Base-by-base conservation (phyloP, 2,329 filamentous ascomycete genomes). In the Fusarium sp. region DNA sequence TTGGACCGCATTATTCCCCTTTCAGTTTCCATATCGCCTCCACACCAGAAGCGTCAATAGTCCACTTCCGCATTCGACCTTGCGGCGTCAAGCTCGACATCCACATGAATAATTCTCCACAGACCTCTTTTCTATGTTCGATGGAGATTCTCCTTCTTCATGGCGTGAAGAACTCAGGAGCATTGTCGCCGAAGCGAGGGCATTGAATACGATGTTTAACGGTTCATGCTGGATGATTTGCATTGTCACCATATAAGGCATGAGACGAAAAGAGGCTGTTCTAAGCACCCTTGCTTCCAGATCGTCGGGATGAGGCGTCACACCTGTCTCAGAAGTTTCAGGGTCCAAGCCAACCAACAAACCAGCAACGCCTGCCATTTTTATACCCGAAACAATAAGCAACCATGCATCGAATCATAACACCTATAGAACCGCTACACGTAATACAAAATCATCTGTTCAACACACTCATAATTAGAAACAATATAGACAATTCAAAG, bases 1-100 rank as follows among this genome's bases (percentile, higher is more conserved):
- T 33, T 54, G 7, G 20, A 41, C 26, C n/a, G 44, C 18, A 32
- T 50, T 30, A 45, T 54, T 32, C 48, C 61, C 23, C 7, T 41
- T 45, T 20, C 41, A 35, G 37, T 15, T 32, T 17, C 17, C 38
- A 17, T 38, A n/a, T 37, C 46, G 12, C 35, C 33, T 53, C 38
- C 50, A 48, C 38, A 27, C 37, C 32, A 45, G 37, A 53, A 37
- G 40, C 64, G 17, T 41, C 38, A 7, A 30, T 44, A 20, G 35
- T 45, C 44, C 33, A 46, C 50, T 49, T 57, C 69, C 60, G 64
- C 55, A 59, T 70, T 70, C 7, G 49, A 56, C 56, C 35, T 46
- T 8, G 65, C 40, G 69, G 69, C 69, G 69, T 65, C 45, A 62
- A 57, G 14, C 60, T 71, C 60, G 26, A 17, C 15, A 44, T 27